These are phyloP conservation scores for Russula compacta DNA, from an alignment of 768 basidiomycete species.

Conservation along the genomic window DNA sequence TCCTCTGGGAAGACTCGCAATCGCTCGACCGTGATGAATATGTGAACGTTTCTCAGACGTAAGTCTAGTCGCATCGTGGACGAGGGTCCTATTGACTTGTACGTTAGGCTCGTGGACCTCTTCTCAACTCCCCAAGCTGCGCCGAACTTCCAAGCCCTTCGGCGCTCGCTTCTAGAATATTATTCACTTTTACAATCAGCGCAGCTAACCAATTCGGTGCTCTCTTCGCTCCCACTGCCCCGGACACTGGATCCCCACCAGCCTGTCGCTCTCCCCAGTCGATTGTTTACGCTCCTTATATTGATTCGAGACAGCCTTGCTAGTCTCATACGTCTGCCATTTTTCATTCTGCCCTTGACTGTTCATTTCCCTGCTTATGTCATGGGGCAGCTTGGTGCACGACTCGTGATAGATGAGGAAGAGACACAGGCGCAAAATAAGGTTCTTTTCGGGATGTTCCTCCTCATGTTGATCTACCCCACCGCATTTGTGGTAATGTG, in stretches of 20 bases:
- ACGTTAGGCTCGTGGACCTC: conserved; percentile 71
- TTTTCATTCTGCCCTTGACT: conserved; percentile 81
- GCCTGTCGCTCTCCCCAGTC: conserved; percentile 67
- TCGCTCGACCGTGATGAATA: conserved; percentile 75
- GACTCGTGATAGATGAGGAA: conserved; percentile 74
- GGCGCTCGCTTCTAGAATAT: conserved; percentile 72
- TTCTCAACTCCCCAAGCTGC: conserved; percentile 63
- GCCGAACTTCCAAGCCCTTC: conserved; percentile 50
- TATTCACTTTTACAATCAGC: conserved; percentile 79
- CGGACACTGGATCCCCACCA: conserved; percentile 71
- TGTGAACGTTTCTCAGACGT: conserved; percentile 86
- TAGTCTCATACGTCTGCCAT: conserved; percentile 66
- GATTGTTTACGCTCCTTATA: conserved; percentile 68
- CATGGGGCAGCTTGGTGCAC: conserved; percentile 66
- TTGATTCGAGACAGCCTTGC: conserved; percentile 72
- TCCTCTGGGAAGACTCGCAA: conserved; percentile 83
- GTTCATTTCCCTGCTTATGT: conserved; percentile 80
- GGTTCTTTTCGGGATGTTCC: conserved; percentile 70
- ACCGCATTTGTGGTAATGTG: conserved; percentile 79
- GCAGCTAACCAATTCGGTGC: conserved; percentile 74
- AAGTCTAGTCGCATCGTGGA: conserved; percentile 26
- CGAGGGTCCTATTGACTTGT: conserved; percentile 4
- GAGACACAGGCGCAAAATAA: conserved; percentile 98
- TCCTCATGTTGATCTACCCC: conserved; percentile 74
- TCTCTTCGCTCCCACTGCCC: conserved; percentile 80